Evolutionary conservation across 805 yeast genomes (phyloP), one percentile per base, ranked within the genome.

Genomic region (Ogataea ganodermae): DNA sequence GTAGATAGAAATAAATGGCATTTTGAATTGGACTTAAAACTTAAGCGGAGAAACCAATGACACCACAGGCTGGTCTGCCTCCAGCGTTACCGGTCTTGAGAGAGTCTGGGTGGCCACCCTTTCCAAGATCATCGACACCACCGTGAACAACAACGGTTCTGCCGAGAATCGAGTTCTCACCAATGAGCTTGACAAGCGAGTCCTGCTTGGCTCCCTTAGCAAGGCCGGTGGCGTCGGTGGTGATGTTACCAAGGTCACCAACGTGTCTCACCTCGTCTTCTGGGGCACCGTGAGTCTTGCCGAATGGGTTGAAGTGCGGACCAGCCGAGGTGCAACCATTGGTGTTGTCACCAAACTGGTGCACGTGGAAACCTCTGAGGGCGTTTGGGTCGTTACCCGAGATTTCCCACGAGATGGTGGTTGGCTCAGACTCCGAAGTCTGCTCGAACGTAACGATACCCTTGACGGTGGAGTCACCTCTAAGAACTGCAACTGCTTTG

Each of bases 281-380:
- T 72, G 96, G 96, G 48, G 91, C 90, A 76, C 97, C 97, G 70
- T 90, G 97, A 58, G 80, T 80, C 78, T 86, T 86, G 53, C 80
- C 78, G 68, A 85, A 86, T 59, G 97, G 97, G 80, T 91, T 85
- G 81, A 89, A 90, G 76, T 91, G 97, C 50, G 97, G 96, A 66
- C 97, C 97, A 46, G 97, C 97, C 58, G 96, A 88, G 51, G 96
- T 92, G 77, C 99, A 94, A 58, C 99, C 99, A 71, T 94, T 94
- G 74, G 99, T 89, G 83, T 89, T 89, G 78, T 94, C 99, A 76
- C 99, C 99, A 65, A 94, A 94, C 68, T 89, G 86, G 74, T 94
- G 99, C 67, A 94, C 76, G 80, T 94, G 99, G 96, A 94, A 92
- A 45, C 99, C 99, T 73, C 96, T 84, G 68, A 79, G 74, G 43